These are phyloP conservation scores for Castanopsis chinensis DNA, from an alignment of 306 rosid species.

Conservation along the genomic window DNA sequence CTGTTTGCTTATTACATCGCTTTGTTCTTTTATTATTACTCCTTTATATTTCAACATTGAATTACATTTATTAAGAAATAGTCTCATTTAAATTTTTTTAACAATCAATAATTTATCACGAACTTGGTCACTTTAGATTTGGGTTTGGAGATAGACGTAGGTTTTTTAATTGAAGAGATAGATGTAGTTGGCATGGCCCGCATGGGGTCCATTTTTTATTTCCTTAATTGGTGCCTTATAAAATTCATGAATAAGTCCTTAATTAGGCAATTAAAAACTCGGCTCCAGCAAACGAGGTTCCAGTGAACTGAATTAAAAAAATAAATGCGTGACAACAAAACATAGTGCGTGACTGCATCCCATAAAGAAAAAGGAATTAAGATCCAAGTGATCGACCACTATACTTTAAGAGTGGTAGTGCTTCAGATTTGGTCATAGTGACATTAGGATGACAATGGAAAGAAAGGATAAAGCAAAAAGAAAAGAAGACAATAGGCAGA, in stretches of 20 bases:
- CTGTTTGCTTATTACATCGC: too few relatives aligned
- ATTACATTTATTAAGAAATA: too few relatives aligned
- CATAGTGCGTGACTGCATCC: conserved; percentile 25
- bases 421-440: conserved; percentile 28
- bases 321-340: conserved; percentile 24
- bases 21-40: too few relatives aligned
- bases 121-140: background rate
- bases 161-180: background rate
- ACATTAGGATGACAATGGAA: conserved; percentile 22
- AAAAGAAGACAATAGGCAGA: conserved; percentile 4
- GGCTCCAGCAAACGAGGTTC: background rate
- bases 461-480: background rate
- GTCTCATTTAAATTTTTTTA: too few relatives aligned
- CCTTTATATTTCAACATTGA: too few relatives aligned
- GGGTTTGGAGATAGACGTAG: background rate
- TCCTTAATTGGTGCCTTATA: background rate
- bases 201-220: background rate
- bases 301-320: background rate
- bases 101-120: background rate
- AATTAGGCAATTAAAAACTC: background rate
- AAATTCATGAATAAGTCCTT: background rate
- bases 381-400: conserved; percentile 31
- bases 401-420: background rate
- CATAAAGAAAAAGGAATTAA: background rate
- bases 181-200: too few relatives aligned